A percentile compares a stretch with the other conserved stretches of the same genome.
Evolutionary conservation across 306 rosid genomes (phyloP).

Genomic region (Fagus sylvatica): DNA sequence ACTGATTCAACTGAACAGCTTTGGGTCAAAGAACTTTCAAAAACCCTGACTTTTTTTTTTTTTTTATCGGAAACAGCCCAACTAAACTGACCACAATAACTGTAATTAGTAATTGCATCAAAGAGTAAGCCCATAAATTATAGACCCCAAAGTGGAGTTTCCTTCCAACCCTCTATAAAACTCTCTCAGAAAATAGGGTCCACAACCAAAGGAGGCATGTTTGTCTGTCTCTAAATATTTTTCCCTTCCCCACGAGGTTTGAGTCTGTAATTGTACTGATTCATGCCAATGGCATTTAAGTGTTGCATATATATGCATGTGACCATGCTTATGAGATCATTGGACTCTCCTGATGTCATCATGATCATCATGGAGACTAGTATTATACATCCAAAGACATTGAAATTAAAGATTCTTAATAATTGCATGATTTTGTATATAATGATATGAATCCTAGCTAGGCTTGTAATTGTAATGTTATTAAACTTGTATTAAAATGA

Average conservation of each 20-base stretch:
- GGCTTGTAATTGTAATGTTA: not conserved
- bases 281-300: constrained; percentile 43
- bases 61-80: constrained; percentile 13
- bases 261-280: constrained; percentile 23
- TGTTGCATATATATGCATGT: constrained; percentile 38
- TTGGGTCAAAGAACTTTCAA: constrained; percentile 44
- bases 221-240: constrained; percentile 24
- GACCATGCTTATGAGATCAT: constrained; percentile 33
- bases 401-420: not conserved
- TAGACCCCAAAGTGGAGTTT: not conserved
- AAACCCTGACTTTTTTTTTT: not conserved
- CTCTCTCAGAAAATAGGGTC: constrained; percentile 17
- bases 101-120: not conserved
- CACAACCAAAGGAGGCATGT: constrained; percentile 23
- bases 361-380: not conserved
- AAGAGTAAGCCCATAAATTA: not conserved
- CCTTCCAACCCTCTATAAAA: not conserved
- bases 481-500: not conserved
- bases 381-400: not conserved
- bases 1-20: constrained; percentile 23
- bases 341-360: constrained; percentile 31
- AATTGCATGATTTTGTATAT: not conserved
- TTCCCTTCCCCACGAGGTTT: constrained; percentile 3
- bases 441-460: too few relatives aligned
- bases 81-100: not conserved